phyloP scores from a whole-genome alignment of 305 asterid genomes.

The Stenogyne calaminthoides region DNA sequence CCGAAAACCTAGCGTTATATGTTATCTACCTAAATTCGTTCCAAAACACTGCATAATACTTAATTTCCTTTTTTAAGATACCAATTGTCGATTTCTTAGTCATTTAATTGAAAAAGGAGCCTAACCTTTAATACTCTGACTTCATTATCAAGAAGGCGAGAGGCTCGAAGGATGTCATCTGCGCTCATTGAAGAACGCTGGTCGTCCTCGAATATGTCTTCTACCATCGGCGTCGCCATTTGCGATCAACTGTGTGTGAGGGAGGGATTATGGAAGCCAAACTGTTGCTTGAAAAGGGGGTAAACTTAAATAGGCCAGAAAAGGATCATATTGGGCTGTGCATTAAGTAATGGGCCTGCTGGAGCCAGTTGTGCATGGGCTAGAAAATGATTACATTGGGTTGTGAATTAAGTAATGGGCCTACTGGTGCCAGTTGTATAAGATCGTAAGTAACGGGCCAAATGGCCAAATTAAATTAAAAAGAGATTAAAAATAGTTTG shows the following conservation, averaged over 20 bases:
- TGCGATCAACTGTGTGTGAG: slow-evolving; percentile 4
- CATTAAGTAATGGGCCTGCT: background rate
- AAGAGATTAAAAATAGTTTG: too few species aligned
- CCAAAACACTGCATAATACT: slow-evolving; percentile 2
- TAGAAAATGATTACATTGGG: too few species aligned
- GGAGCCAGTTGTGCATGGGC: too few species aligned
- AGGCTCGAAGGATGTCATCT: slow-evolving; percentile 74
- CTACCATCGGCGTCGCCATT: slow-evolving; percentile 86
- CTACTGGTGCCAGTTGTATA: too few species aligned
- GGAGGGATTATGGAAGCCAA: background rate
- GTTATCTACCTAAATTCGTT: too few species aligned
- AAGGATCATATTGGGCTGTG: background rate
- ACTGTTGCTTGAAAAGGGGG: slow-evolving; percentile 13
- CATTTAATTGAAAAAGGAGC: background rate
- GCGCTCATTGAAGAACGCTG: slow-evolving; percentile 73
- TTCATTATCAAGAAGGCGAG: slow-evolving; percentile 89
- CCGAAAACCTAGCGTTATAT: background rate
- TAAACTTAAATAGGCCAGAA: too few species aligned
- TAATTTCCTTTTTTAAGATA: background rate
- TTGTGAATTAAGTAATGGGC: too few species aligned
- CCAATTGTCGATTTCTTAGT: background rate
- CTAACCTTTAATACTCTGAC: slow-evolving; percentile 69
- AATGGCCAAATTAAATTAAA: too few species aligned
- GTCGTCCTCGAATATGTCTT: slow-evolving; percentile 78
- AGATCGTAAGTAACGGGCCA: too few species aligned